These are phyloP conservation scores for Carex kokanica DNA, from an alignment of 176 grass and related monocot genomes.

Conservation along the genomic window DNA sequence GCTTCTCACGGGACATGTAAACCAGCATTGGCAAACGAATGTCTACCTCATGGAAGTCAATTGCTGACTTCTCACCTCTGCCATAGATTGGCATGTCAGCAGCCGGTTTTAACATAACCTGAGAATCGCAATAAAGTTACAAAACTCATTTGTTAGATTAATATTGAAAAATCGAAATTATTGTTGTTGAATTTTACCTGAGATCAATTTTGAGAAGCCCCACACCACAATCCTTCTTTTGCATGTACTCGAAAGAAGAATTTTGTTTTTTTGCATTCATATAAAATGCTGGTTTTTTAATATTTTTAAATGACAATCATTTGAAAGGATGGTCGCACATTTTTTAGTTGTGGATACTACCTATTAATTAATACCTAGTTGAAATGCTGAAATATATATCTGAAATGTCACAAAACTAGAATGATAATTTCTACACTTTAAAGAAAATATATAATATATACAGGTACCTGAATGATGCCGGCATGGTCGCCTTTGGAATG, in stretches of 20 bases:
- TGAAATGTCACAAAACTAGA: background rate
- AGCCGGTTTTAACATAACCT: slow-evolving; percentile 95
- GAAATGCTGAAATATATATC: background rate
- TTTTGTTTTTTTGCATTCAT: background rate
- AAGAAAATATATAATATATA: background rate
- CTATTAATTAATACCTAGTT: background rate
- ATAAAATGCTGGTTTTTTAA: background rate
- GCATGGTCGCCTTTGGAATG: slow-evolving; percentile 72
- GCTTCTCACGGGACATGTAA: slow-evolving; percentile 89
- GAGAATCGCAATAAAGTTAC: slow-evolving; percentile 27
- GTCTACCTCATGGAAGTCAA: slow-evolving; percentile 65
- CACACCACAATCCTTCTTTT: background rate
- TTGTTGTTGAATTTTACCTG: background rate
- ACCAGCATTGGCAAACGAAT: slow-evolving; percentile 88
- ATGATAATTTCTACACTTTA: background rate
- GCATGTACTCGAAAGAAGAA: background rate
- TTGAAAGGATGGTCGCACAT: background rate
- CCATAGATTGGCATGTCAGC: slow-evolving; percentile 57
- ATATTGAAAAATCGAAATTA: background rate
- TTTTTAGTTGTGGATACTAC: background rate
- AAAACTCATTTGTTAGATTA: background rate
- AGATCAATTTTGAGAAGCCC: background rate
- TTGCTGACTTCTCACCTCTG: slow-evolving; percentile 44
- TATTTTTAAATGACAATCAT: background rate
- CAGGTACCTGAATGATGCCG: slow-evolving; percentile 84